Evolutionary conservation across 73 alveolate genomes (phyloP), one percentile per base, ranked within the genome.

Genomic region (Symbiodinium natans): DNA sequence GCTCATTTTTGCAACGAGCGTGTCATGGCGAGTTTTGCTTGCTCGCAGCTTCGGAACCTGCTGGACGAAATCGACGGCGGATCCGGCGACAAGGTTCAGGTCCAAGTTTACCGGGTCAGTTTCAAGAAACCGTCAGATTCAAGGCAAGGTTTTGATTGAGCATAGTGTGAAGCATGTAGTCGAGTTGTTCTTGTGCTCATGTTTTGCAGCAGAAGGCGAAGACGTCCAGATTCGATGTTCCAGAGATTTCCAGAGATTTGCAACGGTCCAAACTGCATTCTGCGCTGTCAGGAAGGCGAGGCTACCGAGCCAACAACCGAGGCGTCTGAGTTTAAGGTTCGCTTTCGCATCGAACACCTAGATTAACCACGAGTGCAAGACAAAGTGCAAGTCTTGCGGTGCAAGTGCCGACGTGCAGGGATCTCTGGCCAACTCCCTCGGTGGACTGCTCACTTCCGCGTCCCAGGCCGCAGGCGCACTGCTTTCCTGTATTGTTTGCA

Each of bases 1-100:
- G n/a, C n/a, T n/a, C n/a, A n/a, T n/a, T n/a, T n/a, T n/a, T n/a
- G n/a, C n/a, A n/a, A n/a, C n/a, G n/a, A n/a, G n/a, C n/a, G n/a
- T n/a, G n/a, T n/a, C n/a, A n/a, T n/a, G n/a, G n/a, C n/a, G n/a
- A n/a, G n/a, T n/a, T n/a, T n/a, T n/a, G n/a, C n/a, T n/a, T n/a
- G n/a, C n/a, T n/a, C n/a, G n/a, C 97, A 90, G 97, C 43, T 90
- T 42, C 89, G 97, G 39, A 90, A 42, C 82, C 38, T 90, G 31
- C 83, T 90, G 89, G 97, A 90, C 36, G 88, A 68, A 75, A 90
- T 90, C 40, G 97, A 90, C 41, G 97, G 97, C 56, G 80, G 80
- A 23, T 63, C 80, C 36, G 80, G 80, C 31, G 80, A 63, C 17
- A 63, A 63, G 80, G 80, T 25, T 27, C 80, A 6, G 59, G 59